Evolutionary conservation across 2,329 filamentous ascomycete genomes (phyloP), one percentile per base, ranked within the genome.

Genomic region (Drechslerella dactyloides): DNA sequence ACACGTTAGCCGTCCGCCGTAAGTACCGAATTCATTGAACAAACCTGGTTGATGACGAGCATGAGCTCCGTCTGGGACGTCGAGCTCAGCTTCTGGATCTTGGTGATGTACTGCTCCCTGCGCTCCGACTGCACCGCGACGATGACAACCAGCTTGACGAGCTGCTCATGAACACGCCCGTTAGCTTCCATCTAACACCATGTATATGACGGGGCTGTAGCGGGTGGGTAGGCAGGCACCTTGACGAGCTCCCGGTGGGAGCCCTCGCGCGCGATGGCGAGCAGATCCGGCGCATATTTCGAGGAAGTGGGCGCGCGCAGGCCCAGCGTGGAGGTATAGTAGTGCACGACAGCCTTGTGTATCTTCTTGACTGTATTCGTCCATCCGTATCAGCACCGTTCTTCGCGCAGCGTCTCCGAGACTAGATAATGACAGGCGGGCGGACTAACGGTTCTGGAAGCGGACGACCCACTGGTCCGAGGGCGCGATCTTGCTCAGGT

Each of bases 1-100:
- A n/a, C 17, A 27, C 2, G 33, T 59, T 55, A 56, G 30, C 1
- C 17, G 5, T 46, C 17, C 57, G 51, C n/a, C 15, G 19, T 15
- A n/a, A 24, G 40, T 15, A 23, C n/a, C 17, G 33, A 58, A 21
- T 11, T 40, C 6, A 27, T 21, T 8, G 11, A 21, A 6, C 73
- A 35, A n/a, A 75, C 74, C 69, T 76, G 68, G 23, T 74, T 76
- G 51, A 77, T 75, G 27, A 76, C 74, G 23, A 72, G 53, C 76
- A 77, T 77, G n/a, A 77, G 63, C 50, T 77, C 75, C 1, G 75
- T 77, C 61, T 77, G 76, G 11, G 75, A 76, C 27, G 60, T 73
- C 8, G 75, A 74, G 7, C 68, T 76, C 42, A 77, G 62, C 40
- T 74, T 68, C 56, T 76, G 76, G 17, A 77, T 77, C 17, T 74